These are phyloP conservation scores for Teunomyces kruisii DNA, from an alignment of 805 yeast genomes.

Conservation along the genomic window DNA sequence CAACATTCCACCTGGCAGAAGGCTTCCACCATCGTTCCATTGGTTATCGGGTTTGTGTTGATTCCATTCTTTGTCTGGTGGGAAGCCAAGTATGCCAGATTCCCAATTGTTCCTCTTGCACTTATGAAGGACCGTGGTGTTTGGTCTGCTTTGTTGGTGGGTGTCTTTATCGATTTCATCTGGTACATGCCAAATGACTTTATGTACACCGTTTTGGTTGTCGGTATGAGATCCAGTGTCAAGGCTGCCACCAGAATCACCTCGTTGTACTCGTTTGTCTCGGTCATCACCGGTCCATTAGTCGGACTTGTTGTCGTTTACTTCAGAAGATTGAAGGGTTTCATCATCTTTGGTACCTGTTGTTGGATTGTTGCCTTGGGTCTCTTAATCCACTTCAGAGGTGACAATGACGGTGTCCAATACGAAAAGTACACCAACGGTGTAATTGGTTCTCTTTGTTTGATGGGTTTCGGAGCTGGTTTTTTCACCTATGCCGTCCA, in stretches of 20 bases:
- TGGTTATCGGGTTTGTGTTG: slow-evolving; percentile 63
- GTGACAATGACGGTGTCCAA: slow-evolving; percentile 40
- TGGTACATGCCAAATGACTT: slow-evolving; percentile 72
- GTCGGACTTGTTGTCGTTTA: slow-evolving; percentile 53
- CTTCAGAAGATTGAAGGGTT: slow-evolving; percentile 55
- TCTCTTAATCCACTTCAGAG: slow-evolving; percentile 55
- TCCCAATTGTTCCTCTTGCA: slow-evolving; percentile 63
- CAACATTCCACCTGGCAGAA: slow-evolving; percentile 51
- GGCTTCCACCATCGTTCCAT: slow-evolving; percentile 65
- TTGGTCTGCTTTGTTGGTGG: slow-evolving; percentile 66
- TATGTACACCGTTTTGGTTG: slow-evolving; percentile 63
- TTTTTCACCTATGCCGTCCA: slow-evolving; percentile 67
- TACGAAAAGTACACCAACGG: slow-evolving; percentile 40
- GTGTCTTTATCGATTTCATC: slow-evolving; percentile 56
- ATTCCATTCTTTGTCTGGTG: slow-evolving; percentile 60
- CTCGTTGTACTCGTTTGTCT: slow-evolving; percentile 61
- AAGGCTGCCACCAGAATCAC: slow-evolving; percentile 68
- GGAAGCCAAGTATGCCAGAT: slow-evolving; percentile 55
- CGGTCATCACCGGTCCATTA: slow-evolving; percentile 58
- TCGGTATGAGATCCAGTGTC: slow-evolving; percentile 58
- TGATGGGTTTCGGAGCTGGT: slow-evolving; percentile 74
- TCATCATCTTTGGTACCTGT: slow-evolving; percentile 56
- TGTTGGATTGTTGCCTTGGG: slow-evolving; percentile 66
- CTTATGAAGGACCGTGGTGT: slow-evolving; percentile 68
- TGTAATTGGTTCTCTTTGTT: slow-evolving; percentile 61